A percentile compares a stretch with the other conserved stretches of the same genome.
phyloP scores from a whole-genome alignment of 164 flowering plant genomes.

The Tinospora cordifolia region DNA sequence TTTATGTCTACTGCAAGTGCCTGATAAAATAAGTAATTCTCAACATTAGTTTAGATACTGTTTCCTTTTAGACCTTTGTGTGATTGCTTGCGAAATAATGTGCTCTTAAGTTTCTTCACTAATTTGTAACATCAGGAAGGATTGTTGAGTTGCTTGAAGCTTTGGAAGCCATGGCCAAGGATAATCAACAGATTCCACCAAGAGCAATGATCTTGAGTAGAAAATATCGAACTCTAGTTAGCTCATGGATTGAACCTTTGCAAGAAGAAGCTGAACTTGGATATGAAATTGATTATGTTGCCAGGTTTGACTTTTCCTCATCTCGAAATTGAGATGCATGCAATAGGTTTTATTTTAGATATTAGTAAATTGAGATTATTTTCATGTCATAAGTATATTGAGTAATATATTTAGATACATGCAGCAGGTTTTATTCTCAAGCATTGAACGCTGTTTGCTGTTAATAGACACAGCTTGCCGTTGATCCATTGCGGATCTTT shows the following conservation, averaged over 20 bases:
- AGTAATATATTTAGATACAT: background rate
- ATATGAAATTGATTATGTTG: constrained; percentile 85
- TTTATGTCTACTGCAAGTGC: no score
- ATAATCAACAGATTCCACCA: constrained; percentile 78
- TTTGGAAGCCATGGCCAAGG: constrained; percentile 82
- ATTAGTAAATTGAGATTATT: no score
- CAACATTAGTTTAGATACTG: background rate
- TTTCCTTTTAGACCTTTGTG: background rate
- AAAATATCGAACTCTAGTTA: constrained; percentile 85
- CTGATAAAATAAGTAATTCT: no score
- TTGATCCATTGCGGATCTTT: background rate
- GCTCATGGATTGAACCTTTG: constrained; percentile 99
- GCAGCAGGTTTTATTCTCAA: background rate
- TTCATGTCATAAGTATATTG: background rate
- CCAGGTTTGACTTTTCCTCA: constrained; percentile 44
- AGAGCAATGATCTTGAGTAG: constrained; percentile 95
- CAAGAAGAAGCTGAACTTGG: constrained; percentile 98
- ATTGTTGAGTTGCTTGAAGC: constrained; percentile 85
- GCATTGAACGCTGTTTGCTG: background rate
- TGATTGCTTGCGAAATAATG: background rate
- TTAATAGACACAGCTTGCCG: background rate
- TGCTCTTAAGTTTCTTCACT: constrained; percentile 16
- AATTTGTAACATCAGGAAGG: constrained; percentile 52
- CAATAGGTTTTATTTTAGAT: no score
- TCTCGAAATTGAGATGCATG: constrained; percentile 2